Conservation (phyloP, 768 basidiomycete species). For the Psilocybe cyanescens region DNA sequence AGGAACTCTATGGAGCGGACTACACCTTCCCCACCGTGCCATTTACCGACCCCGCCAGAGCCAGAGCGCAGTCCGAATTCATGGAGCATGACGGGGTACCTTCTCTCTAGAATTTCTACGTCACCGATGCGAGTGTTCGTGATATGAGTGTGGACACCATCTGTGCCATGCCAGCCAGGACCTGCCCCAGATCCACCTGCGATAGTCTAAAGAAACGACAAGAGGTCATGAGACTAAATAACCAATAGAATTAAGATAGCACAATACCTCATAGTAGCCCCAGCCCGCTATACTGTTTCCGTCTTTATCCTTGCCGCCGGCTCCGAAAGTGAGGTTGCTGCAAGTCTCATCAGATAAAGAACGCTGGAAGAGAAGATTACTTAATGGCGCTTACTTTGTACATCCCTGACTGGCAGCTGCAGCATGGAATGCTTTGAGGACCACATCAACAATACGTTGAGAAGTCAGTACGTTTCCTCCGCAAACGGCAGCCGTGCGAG, state of each 20-base stretch:
- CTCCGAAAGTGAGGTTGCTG: conserved; percentile 88
- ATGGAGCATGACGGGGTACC: conserved; percentile 91
- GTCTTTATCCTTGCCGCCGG: conserved; percentile 84
- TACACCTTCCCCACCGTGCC: conserved; percentile 84
- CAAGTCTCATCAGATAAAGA: conserved; percentile 12
- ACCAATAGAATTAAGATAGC: conserved; percentile 11
- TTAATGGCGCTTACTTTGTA: conserved; percentile 67
- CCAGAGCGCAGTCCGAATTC: conserved; percentile 76
- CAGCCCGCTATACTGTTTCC: conserved; percentile 79
- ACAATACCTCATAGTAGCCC: conserved; percentile 84
- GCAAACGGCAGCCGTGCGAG: conserved; percentile 87
- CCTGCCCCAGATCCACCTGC: conserved; percentile 95
- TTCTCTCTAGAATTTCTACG: conserved; percentile 90
- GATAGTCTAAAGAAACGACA: conserved; percentile 65
- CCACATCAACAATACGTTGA: conserved; percentile 93
- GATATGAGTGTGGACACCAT: conserved; percentile 92
- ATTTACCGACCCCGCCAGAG: conserved; percentile 74
- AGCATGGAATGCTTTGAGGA: conserved; percentile 90
- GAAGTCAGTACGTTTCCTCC: conserved; percentile 92
- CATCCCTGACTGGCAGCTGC: conserved; percentile 93
- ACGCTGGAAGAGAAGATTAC: background rate
- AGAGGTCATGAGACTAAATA: conserved; percentile 9
- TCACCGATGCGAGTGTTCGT: conserved; percentile 94
- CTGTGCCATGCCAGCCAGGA: conserved; percentile 87
- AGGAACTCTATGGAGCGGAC: conserved; percentile 83